Base-by-base conservation (phyloP, 2,329 filamentous ascomycete genomes). In the Bipolaris oryzae region DNA sequence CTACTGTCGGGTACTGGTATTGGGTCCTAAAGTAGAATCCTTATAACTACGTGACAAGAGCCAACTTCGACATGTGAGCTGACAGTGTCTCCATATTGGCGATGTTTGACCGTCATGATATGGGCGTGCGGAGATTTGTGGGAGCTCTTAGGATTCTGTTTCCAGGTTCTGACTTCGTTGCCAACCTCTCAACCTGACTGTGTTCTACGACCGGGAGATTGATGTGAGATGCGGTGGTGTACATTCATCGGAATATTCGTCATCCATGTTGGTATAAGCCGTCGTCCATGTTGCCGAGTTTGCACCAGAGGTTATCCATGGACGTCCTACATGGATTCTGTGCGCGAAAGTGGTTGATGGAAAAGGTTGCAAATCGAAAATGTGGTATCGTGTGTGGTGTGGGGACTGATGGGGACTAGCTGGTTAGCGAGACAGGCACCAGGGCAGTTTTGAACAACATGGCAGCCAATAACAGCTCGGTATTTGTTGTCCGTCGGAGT, bases 381-480 rank as follows among this genome's bases (percentile, higher is more conserved):
- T 56, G 21, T 43, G 39, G 28, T 52, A 42, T 56, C 34, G 52
- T 50, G 53, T 51, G 53, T 51, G 53, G 49, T 35, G 48, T 50
- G 48, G 48, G 48, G 53, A 45, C 49, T 33, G 53, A 39, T 31
- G 44, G 38, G 53, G 18, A 47, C 48, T 56, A 44, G 25, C 39
- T 33, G 3, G 18, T 56, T 56, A 56, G 53, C 53, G 53, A 56
- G 53, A 25, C 28, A 34, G n/a, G 25, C 11, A 45, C 43, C 28
- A 25, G 53, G 41, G 25, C 43, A 38, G 43, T 47, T 38, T 42
- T 18, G 49, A 53, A 7, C 38, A 23, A 18, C 16, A 2, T 2
- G 11, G 13, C 31, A 38, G 23, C 53, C 53, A 56, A 56, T 53
- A 15, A 56, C 13, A 33, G 37, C 23, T 35, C 31, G 20, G 9